Conservation (phyloP, 129 eudicot genomes). For the Escallonia rubra region DNA sequence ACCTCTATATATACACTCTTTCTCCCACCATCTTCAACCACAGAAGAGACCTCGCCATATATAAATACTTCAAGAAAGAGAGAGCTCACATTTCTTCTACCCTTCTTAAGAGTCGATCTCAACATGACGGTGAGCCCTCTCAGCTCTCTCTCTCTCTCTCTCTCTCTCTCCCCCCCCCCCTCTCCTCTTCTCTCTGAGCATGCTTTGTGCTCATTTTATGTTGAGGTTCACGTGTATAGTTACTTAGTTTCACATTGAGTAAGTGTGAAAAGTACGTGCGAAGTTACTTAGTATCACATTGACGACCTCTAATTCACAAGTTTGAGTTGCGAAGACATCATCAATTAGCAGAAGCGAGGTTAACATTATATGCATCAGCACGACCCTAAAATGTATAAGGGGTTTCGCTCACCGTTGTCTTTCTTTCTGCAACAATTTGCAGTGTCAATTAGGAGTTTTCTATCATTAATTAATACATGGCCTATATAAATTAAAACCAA, state of each 20-base stretch:
- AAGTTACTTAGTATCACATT: too few species aligned
- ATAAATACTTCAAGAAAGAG: not conserved
- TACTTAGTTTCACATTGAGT: not conserved
- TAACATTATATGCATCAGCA: not conserved
- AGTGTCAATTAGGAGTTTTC: too few species aligned
- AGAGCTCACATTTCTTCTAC: not conserved
- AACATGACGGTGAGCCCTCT: conserved; percentile 29
- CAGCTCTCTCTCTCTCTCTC: conserved; percentile 17
- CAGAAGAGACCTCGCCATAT: not conserved
- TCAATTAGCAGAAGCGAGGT: not conserved
- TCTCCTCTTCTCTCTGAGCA: not conserved
- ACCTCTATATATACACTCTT: conserved; percentile 1
- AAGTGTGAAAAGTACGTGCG: too few species aligned
- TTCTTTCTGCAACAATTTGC: too few species aligned
- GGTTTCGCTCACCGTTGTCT: too few species aligned
- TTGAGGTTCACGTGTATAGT: not conserved
- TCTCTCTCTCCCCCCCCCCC: conserved; percentile 6
- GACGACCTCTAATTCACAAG: not conserved
- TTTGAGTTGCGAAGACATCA: not conserved
- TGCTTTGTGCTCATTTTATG: not conserved
- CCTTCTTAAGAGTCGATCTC: not conserved
- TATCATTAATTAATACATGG: too few species aligned
- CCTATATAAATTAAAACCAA: too few species aligned
- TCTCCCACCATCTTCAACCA: not conserved
- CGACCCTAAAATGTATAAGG: too few species aligned